phyloP scores from a whole-genome alignment of 306 rosid species.

The Pachyrhizus erosus region DNA sequence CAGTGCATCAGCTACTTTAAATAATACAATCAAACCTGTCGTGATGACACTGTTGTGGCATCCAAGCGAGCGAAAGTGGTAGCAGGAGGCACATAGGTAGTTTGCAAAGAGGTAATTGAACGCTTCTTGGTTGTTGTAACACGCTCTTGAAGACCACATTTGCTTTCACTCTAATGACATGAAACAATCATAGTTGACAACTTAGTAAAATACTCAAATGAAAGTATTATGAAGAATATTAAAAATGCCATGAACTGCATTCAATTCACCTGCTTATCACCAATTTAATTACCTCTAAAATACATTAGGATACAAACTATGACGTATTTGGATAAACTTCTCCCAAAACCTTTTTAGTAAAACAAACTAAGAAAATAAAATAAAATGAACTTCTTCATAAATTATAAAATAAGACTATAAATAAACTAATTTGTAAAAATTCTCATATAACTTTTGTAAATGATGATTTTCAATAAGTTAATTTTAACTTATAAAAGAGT shows the following conservation, averaged over 20 bases:
- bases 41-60: slow-evolving; percentile 96
- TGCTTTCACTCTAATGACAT: slow-evolving; percentile 79
- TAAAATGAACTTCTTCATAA: no score
- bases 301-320: no score
- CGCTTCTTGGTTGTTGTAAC: slow-evolving; percentile 98
- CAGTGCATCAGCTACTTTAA: not conserved
- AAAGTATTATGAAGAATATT: not conserved
- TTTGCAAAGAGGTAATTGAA: slow-evolving; percentile 98
- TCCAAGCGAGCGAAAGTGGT: slow-evolving; percentile 99
- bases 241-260: not conserved
- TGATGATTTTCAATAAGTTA: no score
- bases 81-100: slow-evolving; percentile 99
- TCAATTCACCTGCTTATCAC: slow-evolving; percentile 84
- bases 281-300: no score
- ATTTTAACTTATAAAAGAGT: no score
- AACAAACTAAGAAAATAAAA: no score
- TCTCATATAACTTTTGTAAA: no score
- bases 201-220: not conserved
- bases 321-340: no score
- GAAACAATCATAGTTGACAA: not conserved
- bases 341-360: no score
- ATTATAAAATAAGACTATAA: no score
- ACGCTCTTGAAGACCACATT: slow-evolving; percentile 99
- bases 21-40: slow-evolving; percentile 68
- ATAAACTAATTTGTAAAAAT: no score